Conservation (phyloP, 2,329 filamentous ascomycete species). For the Arachnomyces sp. region DNA sequence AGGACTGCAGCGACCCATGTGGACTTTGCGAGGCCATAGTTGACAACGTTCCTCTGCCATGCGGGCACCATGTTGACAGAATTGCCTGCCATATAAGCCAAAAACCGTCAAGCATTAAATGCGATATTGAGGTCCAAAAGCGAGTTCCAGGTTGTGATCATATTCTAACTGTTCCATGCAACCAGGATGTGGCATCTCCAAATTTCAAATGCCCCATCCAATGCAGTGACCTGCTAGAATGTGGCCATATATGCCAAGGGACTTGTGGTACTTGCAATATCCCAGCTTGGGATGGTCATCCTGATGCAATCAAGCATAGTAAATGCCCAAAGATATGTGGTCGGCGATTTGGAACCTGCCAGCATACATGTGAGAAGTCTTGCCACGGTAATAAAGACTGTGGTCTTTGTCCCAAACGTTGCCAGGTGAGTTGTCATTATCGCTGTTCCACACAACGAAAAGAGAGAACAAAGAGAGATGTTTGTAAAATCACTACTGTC, state of each 20-base stretch:
- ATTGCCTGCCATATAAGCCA: not conserved
- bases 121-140: too few relatives aligned
- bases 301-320: slow-evolving; percentile 16
- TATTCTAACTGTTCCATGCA: not conserved
- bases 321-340: slow-evolving; percentile 20
- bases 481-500: too few relatives aligned
- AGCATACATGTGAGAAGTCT: slow-evolving; percentile 17
- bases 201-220: not conserved
- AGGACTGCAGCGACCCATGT: not conserved
- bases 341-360: slow-evolving; percentile 21
- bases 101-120: not conserved
- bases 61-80: not conserved
- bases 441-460: too few relatives aligned
- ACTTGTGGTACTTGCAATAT: slow-evolving; percentile 6
- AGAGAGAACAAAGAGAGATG: too few relatives aligned
- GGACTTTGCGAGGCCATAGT: not conserved
- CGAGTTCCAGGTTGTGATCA: not conserved
- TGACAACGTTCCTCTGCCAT: not conserved
- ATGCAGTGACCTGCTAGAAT: slow-evolving; percentile 46
- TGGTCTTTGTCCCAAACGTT: slow-evolving; percentile 16
- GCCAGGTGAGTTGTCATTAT: slow-evolving; percentile 7
- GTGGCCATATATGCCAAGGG: slow-evolving; percentile 33
- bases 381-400: slow-evolving; percentile 24
- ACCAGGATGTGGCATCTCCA: not conserved
- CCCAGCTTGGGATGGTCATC: too few relatives aligned